Evolutionary conservation across 2,329 filamentous ascomycete genomes (phyloP).

Genomic region (Claviceps fusiformis): DNA sequence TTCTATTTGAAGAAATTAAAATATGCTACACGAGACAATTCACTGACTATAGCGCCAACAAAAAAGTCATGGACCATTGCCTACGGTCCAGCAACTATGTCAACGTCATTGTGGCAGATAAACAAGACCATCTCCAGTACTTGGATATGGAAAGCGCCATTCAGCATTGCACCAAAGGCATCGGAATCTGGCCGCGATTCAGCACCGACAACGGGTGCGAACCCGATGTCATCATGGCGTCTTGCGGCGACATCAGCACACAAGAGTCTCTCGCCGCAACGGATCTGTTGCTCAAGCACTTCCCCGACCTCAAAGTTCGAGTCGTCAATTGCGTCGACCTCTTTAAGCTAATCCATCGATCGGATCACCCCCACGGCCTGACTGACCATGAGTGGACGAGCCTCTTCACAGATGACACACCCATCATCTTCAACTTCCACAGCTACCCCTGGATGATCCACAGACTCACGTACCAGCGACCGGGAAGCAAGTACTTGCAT

Average conservation of each 20-base stretch:
- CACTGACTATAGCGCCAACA: conserved; percentile 1
- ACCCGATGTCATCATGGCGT: conserved; percentile 64
- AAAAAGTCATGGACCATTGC: conserved; percentile 54
- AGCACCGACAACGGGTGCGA: conserved; percentile 55
- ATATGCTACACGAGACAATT: neutral
- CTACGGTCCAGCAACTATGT: conserved; percentile 63
- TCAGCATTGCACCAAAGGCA: conserved; percentile 64
- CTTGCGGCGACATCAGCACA: conserved; percentile 61
- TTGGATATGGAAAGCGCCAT: conserved; percentile 60
- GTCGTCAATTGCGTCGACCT: conserved; percentile 72
- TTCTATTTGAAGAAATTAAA: too few species aligned
- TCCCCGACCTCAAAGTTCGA: conserved; percentile 61
- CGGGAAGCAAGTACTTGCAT: conserved; percentile 52
- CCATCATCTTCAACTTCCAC: conserved; percentile 75
- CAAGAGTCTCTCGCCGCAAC: conserved; percentile 63
- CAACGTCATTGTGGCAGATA: conserved; percentile 69
- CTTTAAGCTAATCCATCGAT: conserved; percentile 61
- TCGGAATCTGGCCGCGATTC: conserved; percentile 67
- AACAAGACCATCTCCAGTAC: conserved; percentile 66
- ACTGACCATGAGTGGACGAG: conserved; percentile 50
- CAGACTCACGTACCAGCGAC: conserved; percentile 61
- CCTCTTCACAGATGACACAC: conserved; percentile 59
- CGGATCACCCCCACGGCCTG: conserved; percentile 61
- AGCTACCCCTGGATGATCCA: conserved; percentile 72
- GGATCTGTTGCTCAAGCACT: conserved; percentile 55